Base-by-base conservation (phyloP, 805 yeast species). In the Saturnispora sanitii region DNA sequence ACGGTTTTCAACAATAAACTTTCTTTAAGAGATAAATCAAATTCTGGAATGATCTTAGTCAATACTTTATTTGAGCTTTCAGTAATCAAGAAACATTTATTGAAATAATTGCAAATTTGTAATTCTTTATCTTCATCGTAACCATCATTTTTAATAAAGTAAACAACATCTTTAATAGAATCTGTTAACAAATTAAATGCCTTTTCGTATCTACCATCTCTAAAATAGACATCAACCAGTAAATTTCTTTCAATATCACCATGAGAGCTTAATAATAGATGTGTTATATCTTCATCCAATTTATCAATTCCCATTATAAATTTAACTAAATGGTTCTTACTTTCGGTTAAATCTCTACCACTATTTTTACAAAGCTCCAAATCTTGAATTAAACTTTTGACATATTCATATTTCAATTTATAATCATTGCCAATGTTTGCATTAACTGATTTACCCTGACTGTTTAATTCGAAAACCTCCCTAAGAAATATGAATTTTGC, bases 1-100 rank as follows among this genome's bases (percentile, higher is more conserved):
- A 70, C 54, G 5, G 72, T 48, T 4, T 53, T 46, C 9, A 69
- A 47, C 62, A 75, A 62, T 47, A 70, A 49, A 9, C 49, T 45
- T 43, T 66, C 70, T 33, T 61, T 58, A 18, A 43, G 32, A 2
- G 61, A 55, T 8, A 65, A 41, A 6, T 42, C 49, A 4, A 38
- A 30, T 2, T 44, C 44, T 1, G 55, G 47, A 0, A 33, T 43
- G 18, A 33, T 13, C 1, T 18, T 12, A 49, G 55, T n/a, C 6
- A 47, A 23, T n/a, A 4, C 8, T 42, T 40, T 18, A 3, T 50
- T 46, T 41, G 46, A 37, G 19, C 37, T 50, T 47, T 53, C 64
- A 38, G 62, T 62, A 4, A 55, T 52, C 26, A 45, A 51, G 54
- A 60, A 60, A 3, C 62, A 71, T 34, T 55, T 48, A 20, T 52